Evolutionary conservation across 768 basidiomycete genomes (phyloP), one percentile per base, ranked within the genome.

Genomic region (Cystobasidiopsis lactophilus): DNA sequence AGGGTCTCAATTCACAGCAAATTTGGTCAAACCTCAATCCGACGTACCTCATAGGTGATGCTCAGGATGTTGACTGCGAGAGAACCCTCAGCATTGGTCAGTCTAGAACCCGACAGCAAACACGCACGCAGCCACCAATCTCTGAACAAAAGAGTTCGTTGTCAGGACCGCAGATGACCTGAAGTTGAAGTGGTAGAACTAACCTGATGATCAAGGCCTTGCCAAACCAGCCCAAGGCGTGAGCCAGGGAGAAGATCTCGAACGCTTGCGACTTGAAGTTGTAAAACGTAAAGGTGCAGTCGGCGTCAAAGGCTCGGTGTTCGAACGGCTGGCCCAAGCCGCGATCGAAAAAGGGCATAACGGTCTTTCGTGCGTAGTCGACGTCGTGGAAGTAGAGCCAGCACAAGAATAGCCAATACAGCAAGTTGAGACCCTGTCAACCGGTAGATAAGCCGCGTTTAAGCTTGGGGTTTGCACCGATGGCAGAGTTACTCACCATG

Each of bases 191-290:
- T 7, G 16, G 33, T 35, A 35, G 33, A 7, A 7, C 33, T 35
- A n/a, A n/a, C n/a, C 33, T 35, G 7, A 35, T 7, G 16, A 35
- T 35, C 9, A 35, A 35, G 33, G n/a, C 84, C 66, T 86, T 86
- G 40, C 84, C 84, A 64, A 84, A 86, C 84, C 84, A 86, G 4
- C 84, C 84, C 45, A 86, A 64, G 31, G 83, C 69, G 64, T 86
- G 84, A 26, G 84, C 84, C 18, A 86, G 59, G 62, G 83, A 85
- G 64, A 86, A 86, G 52, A 86, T 79, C 62, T 86, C 84, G 31
- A 86, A 47, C 4, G 45, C 65, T 3, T 85, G 80, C 61, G 78
- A 74, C 82, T 40, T 37, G 38, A 50, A 13, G 21, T 50, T 50
- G 5, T 50, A 14, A 11, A 43, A 29, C 4, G 76, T 79, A 51